A percentile compares a stretch with the other conserved stretches of the same genome.
Evolutionary conservation across 192 early-diverging fungal species (phyloP).

Genomic region (Entrophospora sp.): DNA sequence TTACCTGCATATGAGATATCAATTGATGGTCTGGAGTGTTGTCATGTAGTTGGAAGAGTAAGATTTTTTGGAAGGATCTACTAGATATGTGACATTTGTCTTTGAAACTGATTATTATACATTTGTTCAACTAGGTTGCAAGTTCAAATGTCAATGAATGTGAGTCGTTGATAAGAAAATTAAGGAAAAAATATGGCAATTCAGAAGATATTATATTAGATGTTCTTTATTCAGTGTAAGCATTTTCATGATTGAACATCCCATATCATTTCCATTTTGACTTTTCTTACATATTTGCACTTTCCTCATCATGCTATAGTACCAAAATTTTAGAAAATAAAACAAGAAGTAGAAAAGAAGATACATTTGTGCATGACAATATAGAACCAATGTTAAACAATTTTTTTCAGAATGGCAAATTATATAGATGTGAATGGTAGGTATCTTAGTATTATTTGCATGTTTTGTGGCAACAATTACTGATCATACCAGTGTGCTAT

Average conservation of each 20-base stretch:
- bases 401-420: conserved; percentile 4
- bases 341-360: not conserved
- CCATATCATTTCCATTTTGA: not conserved
- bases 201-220: not conserved
- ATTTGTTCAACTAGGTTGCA: conserved; percentile 9
- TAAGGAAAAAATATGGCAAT: not conserved
- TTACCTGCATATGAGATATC: too few relatives aligned
- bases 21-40: too few relatives aligned
- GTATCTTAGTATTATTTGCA: not conserved
- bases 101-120: too few relatives aligned
- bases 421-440: conserved; percentile 6
- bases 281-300: not conserved
- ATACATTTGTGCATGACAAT: conserved; percentile 7
- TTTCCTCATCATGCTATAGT: not conserved
- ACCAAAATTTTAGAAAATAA: not conserved
- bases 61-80: too few relatives aligned
- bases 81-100: too few relatives aligned
- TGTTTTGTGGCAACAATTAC: not conserved
- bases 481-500: not conserved
- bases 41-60: too few relatives aligned
- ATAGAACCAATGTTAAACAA: not conserved
- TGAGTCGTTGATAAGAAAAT: conserved; percentile 4
- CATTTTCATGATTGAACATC: not conserved
- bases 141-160: not conserved
- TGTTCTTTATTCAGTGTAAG: conserved; percentile 4